A percentile compares a stretch with the other conserved stretches of the same genome.
Conservation (phyloP, 768 basidiomycete species). For the Leccinum ochraceum region DNA sequence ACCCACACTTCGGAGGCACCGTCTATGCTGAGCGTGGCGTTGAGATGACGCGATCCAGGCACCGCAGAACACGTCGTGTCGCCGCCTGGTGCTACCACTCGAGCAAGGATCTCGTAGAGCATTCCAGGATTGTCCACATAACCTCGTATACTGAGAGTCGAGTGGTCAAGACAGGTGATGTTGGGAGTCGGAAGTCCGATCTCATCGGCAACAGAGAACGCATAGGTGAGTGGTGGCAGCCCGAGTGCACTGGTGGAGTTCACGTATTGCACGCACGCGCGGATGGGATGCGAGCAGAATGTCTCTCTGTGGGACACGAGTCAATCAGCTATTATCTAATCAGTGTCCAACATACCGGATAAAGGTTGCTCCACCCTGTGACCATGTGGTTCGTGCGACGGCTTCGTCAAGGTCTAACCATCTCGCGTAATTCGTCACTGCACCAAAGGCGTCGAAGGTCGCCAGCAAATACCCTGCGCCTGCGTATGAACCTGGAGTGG, state of each 20-base stretch:
- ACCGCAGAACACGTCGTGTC: conserved; percentile 35
- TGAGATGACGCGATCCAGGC: conserved; percentile 34
- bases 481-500: conserved; percentile 61
- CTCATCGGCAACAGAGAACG: conserved; percentile 49
- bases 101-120: conserved; percentile 66
- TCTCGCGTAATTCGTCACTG: conserved; percentile 48
- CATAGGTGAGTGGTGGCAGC: conserved; percentile 42
- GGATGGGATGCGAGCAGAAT: conserved; percentile 68
- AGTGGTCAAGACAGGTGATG: conserved; percentile 57
- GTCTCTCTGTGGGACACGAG: conserved; percentile 39
- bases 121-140: conserved; percentile 55
- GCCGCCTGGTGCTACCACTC: conserved; percentile 39
- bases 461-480: conserved; percentile 63
- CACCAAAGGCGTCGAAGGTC: conserved; percentile 42
- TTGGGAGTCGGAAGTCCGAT: conserved; percentile 54
- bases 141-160: conserved; percentile 57
- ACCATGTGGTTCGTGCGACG: conserved; percentile 60
- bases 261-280: conserved; percentile 62
- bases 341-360: conserved; percentile 42
- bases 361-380: conserved; percentile 47
- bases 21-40: conserved; percentile 50
- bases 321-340: conserved; percentile 2
- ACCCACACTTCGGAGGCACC: conserved; percentile 58
- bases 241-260: conserved; percentile 34
- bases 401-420: conserved; percentile 73